These are phyloP conservation scores for Hypericum perforatum DNA, from an alignment of 345 rosid genomes.

Conservation along the genomic window DNA sequence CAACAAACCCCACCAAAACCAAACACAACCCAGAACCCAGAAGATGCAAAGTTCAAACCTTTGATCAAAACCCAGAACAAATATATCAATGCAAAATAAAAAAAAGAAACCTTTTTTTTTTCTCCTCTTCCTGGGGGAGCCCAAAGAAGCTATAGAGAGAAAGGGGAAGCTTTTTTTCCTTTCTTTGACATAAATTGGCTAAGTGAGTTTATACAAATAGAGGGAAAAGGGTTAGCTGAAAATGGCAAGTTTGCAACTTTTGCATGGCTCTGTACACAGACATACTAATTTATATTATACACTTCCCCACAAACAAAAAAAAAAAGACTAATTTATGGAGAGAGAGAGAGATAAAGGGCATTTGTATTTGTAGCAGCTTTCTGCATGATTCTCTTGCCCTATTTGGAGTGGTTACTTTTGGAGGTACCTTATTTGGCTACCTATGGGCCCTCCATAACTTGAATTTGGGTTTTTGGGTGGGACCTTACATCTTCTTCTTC, in stretches of 20 bases:
- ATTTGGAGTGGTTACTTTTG: slow-evolving; percentile 20
- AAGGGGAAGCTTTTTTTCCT: background rate
- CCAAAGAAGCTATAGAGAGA: slow-evolving; percentile 12
- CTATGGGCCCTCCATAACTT: slow-evolving; percentile 10
- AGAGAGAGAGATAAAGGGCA: no score
- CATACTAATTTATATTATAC: no score
- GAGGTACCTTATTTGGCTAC: slow-evolving; percentile 12
- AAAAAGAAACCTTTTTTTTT: slow-evolving; percentile 5
- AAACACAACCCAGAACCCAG: background rate
- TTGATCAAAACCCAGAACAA: background rate
- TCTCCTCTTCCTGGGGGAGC: slow-evolving; percentile 21
- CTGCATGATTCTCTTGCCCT: slow-evolving; percentile 27
- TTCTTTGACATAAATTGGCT: slow-evolving; percentile 16
- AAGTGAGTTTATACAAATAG: slow-evolving; percentile 13
- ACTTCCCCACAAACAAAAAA: no score
- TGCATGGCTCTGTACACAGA: slow-evolving; percentile 41
- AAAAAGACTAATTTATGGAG: no score
- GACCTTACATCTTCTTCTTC: no score
- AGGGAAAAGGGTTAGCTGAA: slow-evolving; percentile 13
- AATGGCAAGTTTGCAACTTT: slow-evolving; percentile 34
- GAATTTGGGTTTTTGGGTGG: no score
- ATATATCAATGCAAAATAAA: background rate
- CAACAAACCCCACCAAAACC: background rate
- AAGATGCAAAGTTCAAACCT: background rate
- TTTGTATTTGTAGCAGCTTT: no score